Base-by-base conservation (phyloP, 2,329 filamentous ascomycete species). In the Cladophialophora yegresii region DNA sequence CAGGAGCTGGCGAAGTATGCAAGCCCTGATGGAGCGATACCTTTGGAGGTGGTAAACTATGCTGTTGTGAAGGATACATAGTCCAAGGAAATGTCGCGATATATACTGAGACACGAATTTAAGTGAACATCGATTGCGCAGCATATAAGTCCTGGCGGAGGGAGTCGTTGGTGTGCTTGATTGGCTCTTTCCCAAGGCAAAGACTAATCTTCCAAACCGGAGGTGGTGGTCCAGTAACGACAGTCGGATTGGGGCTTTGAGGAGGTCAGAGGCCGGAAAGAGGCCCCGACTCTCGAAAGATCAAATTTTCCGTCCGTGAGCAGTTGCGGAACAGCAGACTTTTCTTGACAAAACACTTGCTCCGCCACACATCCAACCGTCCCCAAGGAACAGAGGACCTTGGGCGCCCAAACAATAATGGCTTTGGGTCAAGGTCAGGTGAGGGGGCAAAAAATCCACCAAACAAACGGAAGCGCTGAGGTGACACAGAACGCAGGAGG, bases 41-140 rank as follows among this genome's bases (percentile, higher is more conserved):
- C 51, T 58, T 45, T 20, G 64, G 47, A 53, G 55, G 49, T 23
- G 57, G 56, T 36, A 63, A 66, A 32, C 58, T 56, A 61, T 66
- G 63, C 54, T 57, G 58, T 1, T 53, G 47, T 53, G 66, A n/a
- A 5, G 54, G 57, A 59, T 65, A 63, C 64, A 66, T 66, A 13
- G 40, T 45, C 32, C 20, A 51, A 54, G 12, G 7, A 23, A 22
- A 51, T 30, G 23, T 49, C 36, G 20, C 30, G 23, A 30, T 45
- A 4, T 20, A 58, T 49, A 45, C 2, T 5, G 23, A 28, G 7
- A 49, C 12, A 13, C 10, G 13, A 47, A 6, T 13, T 45, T 13
- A 23, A 40, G 40, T 16, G 26, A 23, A 33, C 45, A 49, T 58
- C 22, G n/a, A 32, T 58, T 58, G 16, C 22, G 40, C 55, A 47